Conservation (phyloP, 73 alveolate species). For the Breviolum minutum region DNA sequence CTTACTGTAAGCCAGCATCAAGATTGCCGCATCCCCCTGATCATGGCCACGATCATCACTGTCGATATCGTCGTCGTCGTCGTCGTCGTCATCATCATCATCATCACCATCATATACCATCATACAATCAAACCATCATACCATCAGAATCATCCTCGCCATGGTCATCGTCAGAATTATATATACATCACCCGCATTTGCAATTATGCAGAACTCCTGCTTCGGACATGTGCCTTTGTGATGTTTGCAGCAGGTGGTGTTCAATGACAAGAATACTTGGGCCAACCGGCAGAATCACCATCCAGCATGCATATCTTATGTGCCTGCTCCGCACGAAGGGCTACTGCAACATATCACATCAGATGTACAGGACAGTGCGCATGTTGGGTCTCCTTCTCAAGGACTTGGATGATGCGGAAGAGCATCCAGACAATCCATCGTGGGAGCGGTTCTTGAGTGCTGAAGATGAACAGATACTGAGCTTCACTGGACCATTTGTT, state of each 20-base stretch:
- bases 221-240: neutral
- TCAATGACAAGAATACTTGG: constrained; percentile 97
- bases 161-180: too few relatives aligned
- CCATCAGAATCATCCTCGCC: too few relatives aligned
- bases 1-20: too few relatives aligned
- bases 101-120: too few relatives aligned
- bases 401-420: constrained; percentile 66
- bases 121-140: too few relatives aligned
- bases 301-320: constrained; percentile 97
- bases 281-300: constrained; percentile 97
- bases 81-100: too few relatives aligned
- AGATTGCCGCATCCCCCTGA: too few relatives aligned
- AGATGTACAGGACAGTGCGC: neutral
- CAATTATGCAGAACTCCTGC: neutral
- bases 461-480: constrained; percentile 29
- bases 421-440: constrained; percentile 10
- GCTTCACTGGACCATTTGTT: neutral
- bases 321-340: constrained; percentile 32
- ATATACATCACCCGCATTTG: neutral
- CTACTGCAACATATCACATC: neutral
- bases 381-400: neutral
- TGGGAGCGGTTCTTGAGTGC: constrained; percentile 44
- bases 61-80: too few relatives aligned
- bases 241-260: constrained; percentile 88
- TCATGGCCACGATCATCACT: too few relatives aligned